phyloP scores from a whole-genome alignment of 257 asterid species.

The Petunia secreta region DNA sequence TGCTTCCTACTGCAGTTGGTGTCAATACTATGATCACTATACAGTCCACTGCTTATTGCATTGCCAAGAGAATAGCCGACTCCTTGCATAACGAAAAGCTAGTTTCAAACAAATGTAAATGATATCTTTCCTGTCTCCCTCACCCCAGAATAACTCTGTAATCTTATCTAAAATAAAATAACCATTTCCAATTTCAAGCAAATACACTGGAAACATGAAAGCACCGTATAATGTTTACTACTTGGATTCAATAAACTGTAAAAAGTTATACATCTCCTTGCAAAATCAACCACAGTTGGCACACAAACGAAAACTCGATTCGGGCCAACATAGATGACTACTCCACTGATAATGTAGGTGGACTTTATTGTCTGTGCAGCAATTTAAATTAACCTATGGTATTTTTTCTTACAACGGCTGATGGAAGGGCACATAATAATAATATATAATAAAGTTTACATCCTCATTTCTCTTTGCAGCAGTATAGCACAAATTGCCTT shows the following conservation, averaged over 20 bases:
- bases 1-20: constrained; percentile 81
- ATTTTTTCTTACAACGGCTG: neutral
- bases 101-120: neutral
- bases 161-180: neutral
- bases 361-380: neutral
- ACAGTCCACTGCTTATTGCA: constrained; percentile 80
- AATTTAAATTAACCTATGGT: neutral
- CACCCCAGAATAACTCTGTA: neutral
- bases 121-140: neutral
- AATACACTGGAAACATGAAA: neutral
- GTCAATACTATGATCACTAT: constrained; percentile 90
- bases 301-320: neutral
- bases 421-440: neutral
- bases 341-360: neutral
- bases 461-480: neutral
- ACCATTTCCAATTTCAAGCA: neutral
- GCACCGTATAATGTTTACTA: neutral
- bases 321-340: neutral
- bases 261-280: neutral
- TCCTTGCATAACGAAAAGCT: constrained; percentile 33
- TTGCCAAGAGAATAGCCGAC: constrained; percentile 60
- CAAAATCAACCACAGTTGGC: neutral
- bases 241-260: neutral
- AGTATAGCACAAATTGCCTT: neutral
- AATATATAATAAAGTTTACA: neutral